Base-by-base conservation (phyloP, 2,329 filamentous ascomycete species). In the Aspergillus luchuensis region DNA sequence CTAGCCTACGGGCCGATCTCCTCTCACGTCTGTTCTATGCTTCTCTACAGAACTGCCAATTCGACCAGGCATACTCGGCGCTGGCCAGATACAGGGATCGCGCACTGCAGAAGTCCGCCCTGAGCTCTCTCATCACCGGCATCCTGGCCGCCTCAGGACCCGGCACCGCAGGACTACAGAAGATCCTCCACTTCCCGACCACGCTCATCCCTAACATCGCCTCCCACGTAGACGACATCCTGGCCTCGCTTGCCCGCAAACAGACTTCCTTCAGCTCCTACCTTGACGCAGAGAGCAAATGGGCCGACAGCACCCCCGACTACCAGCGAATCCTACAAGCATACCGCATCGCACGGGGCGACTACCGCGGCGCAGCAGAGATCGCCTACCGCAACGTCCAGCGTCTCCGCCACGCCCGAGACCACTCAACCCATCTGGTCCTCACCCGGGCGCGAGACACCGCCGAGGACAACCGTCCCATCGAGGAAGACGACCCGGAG, bases 301-400 rank as follows among this genome's bases (percentile, higher is more conserved):
- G 63, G 58, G 53, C 61, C 47, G 70, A 79, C 28, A 76, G 74
- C 36, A 77, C 77, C 8, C 84, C 87, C 0, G 90, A 91, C 3
- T 96, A 93, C 72, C 91, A 95, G 72, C 91, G 94, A 69, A 89
- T 97, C 59, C 85, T 98, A 51, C 97, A 97, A 74, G 89, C 93
- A 3, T 97, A 94, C 87, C 88, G 95, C 55, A 89, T 97, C 66
- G 88, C 88, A 63, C 89, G 89, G 66, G 87, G 87, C 70, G 91
- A 98, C 78, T 96, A 92, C 82, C 91, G 94, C 48, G 95, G 94
- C 54, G 87, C 87, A 2, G 85, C 86, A 1, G 81, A 83, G 43
- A 79, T 85, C 11, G 77, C 86, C 2, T 82, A 86, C 64, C 82
- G 84, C 56, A 82, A 83, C 17, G 77, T 87, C 8, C 80, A 85